phyloP scores from a whole-genome alignment of 1,284 basidiomycete genomes.

The Fistulina hepatica region DNA sequence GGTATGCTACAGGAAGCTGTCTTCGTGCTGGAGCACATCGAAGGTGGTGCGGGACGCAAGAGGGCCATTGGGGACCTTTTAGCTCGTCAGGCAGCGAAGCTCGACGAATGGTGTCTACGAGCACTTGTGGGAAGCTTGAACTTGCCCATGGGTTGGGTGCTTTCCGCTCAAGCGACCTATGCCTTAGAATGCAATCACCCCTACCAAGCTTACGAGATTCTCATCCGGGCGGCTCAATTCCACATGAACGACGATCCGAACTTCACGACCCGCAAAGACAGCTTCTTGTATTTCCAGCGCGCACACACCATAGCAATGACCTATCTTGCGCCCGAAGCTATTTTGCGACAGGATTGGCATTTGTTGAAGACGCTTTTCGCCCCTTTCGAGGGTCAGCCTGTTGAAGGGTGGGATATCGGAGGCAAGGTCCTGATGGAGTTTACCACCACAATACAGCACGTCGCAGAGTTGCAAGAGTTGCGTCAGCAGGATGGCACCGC shows the following conservation, averaged over 20 bases:
- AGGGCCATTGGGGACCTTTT: slow-evolving; percentile 78
- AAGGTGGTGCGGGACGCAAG: slow-evolving; percentile 63
- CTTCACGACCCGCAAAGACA: slow-evolving; percentile 71
- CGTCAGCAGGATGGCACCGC: no score
- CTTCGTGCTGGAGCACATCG: slow-evolving; percentile 86
- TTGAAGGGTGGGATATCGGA: slow-evolving; percentile 68
- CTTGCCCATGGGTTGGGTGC: slow-evolving; percentile 80
- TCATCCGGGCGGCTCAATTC: slow-evolving; percentile 45
- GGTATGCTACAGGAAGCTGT: slow-evolving; percentile 80
- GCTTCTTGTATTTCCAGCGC: slow-evolving; percentile 53
- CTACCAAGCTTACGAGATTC: slow-evolving; percentile 10
- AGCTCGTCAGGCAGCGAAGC: slow-evolving; percentile 55
- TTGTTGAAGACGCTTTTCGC: slow-evolving; percentile 69
- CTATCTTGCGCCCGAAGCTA: slow-evolving; percentile 84
- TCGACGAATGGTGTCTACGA: slow-evolving; percentile 60
- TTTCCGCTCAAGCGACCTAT: slow-evolving; percentile 80
- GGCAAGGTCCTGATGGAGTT: slow-evolving; percentile 80
- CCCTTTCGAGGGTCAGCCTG: slow-evolving; percentile 49
- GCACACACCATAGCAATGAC: slow-evolving; percentile 77
- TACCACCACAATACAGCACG: no score
- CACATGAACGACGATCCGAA: slow-evolving; percentile 54
- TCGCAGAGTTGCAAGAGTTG: no score
- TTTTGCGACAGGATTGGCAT: slow-evolving; percentile 70
- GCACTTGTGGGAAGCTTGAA: slow-evolving; percentile 71
- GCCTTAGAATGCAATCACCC: slow-evolving; percentile 7